Evolutionary conservation across 208 protist genomes (phyloP), one percentile per base, ranked within the genome.

Genomic region (Crithidia thermophila): DNA sequence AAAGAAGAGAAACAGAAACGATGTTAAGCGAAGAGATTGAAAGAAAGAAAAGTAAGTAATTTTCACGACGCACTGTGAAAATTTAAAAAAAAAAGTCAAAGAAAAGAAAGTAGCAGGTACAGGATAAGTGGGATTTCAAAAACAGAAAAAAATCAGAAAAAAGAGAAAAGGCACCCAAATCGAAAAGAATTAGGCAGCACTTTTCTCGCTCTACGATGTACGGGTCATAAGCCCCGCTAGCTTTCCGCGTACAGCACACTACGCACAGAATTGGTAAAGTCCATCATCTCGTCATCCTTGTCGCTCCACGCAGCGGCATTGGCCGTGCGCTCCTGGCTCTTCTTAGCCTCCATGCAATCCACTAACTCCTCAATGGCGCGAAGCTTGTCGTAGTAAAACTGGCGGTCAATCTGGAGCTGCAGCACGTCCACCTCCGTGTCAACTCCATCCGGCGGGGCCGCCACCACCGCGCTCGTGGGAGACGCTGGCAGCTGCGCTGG

Each of bases 341-440:
- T 59, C 58, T 73, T 73, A 4, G 55, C 67, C 21, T 63, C 72
- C 20, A 78, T 47, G 13, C 53, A 64, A 2, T 53, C 39, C 11
- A 93, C 81, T 10, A 95, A 58, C 31, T 62, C 68, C 68, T 93
- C 85, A 46, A 93, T 86, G 51, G 77, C 73, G 18, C 87, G 82
- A 33, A 93, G 75, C 73, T 93, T 95, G 59, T 91, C 88, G 62
- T 92, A 94, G 66, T 82, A 94, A 55, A 92, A 94, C 71, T 89
- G 85, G 16, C 82, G 72, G 49, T 90, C 85, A 39, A 73, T 56
- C 59, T 56, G 34, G 14, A 75, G 39, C 37, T 71, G 65, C 13
- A 23, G 14, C 16, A 80, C 45, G 8, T 75, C 66, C 20, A 61
- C 71, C 0, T 53, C 43, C 1, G 16, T 20, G 1, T 21, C 39